Evolutionary conservation across 2,329 filamentous ascomycete genomes (phyloP).

Genomic region (Xylaria sp.): DNA sequence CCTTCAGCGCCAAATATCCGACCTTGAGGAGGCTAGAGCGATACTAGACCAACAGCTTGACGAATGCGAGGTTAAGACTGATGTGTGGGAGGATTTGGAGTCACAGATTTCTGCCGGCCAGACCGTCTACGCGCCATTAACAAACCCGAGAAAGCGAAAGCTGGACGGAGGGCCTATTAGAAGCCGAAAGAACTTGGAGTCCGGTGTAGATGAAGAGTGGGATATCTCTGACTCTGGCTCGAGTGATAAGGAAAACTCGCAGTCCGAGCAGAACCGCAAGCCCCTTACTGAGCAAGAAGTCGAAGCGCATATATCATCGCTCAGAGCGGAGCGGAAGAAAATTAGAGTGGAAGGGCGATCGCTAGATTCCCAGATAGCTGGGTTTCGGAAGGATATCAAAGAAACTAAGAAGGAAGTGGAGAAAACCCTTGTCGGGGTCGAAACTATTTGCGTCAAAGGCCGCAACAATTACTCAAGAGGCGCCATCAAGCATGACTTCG

Average conservation of each 20-base stretch:
- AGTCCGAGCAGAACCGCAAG: slow-evolving; percentile 29
- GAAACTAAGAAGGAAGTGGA: slow-evolving; percentile 37
- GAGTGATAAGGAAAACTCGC: slow-evolving; percentile 38
- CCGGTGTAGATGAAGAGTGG: slow-evolving; percentile 31
- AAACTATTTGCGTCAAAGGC: slow-evolving; percentile 54
- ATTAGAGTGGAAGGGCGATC: slow-evolving; percentile 38
- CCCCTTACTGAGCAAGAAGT: slow-evolving; percentile 52
- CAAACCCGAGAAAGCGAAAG: slow-evolving; percentile 50
- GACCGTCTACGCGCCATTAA: slow-evolving; percentile 39
- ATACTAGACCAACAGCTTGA: slow-evolving; percentile 42
- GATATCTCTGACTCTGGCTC: slow-evolving; percentile 38
- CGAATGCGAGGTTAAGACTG: slow-evolving; percentile 48
- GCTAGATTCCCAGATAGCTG: slow-evolving; percentile 44
- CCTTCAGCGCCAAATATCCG: slow-evolving; percentile 25
- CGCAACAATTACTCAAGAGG: slow-evolving; percentile 61
- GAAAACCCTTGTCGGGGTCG: slow-evolving; percentile 39
- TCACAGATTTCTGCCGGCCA: slow-evolving; percentile 48
- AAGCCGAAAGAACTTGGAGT: slow-evolving; percentile 22
- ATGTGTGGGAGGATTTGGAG: slow-evolving; percentile 34
- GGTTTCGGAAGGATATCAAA: slow-evolving; percentile 43
- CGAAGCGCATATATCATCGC: slow-evolving; percentile 37
- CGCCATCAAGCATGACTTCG: slow-evolving; percentile 64
- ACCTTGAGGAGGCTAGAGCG: slow-evolving; percentile 42
- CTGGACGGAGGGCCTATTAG: slow-evolving; percentile 26
- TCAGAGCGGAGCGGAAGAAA: slow-evolving; percentile 43